A percentile compares a stretch with the other conserved stretches of the same genome.
Conservation (phyloP, 2,329 filamentous ascomycete species). For the Knoxdaviesia capensis region DNA sequence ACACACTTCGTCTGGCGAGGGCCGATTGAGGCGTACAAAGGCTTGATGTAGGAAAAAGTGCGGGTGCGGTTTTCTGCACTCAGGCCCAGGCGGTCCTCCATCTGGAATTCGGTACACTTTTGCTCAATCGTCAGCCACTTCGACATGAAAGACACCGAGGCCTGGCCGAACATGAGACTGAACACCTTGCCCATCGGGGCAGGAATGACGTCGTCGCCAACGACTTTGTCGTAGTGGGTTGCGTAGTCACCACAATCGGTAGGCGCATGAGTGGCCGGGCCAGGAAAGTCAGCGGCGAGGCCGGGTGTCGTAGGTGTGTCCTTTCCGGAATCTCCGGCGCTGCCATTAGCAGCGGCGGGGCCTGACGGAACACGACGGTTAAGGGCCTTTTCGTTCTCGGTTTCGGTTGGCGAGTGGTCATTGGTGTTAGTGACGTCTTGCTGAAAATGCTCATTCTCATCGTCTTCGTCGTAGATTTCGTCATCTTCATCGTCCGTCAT, state of each 20-base stretch:
- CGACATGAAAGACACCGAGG: slow-evolving; percentile 61
- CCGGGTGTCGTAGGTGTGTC: slow-evolving; percentile 15
- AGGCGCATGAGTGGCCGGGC: slow-evolving; percentile 58
- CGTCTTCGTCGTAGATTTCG: slow-evolving; percentile 63
- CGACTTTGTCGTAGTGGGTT: slow-evolving; percentile 63
- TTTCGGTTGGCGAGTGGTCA: slow-evolving; percentile 17
- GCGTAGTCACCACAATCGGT: slow-evolving; percentile 69
- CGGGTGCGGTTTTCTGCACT: slow-evolving; percentile 55
- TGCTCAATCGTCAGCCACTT: slow-evolving; percentile 76
- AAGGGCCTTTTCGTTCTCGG: slow-evolving; percentile 39
- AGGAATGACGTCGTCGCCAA: slow-evolving; percentile 70
- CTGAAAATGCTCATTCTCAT: slow-evolving; percentile 44
- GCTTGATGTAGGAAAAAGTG: slow-evolving; percentile 78
- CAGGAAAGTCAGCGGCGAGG: slow-evolving; percentile 53
- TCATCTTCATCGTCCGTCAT: slow-evolving; percentile 45
- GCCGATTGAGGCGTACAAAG: slow-evolving; percentile 63
- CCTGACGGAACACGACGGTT: slow-evolving; percentile 38
- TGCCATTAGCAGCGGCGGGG: slow-evolving; percentile 16
- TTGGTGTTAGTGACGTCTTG: slow-evolving; percentile 18
- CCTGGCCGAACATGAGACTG: slow-evolving; percentile 65
- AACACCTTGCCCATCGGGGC: slow-evolving; percentile 88
- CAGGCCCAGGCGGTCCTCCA: slow-evolving; percentile 68
- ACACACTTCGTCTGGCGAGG: slow-evolving; percentile 92
- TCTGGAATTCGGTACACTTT: slow-evolving; percentile 71
- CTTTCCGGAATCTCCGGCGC: slow-evolving; percentile 25